Conservation (phyloP, 169 alveolate species). For the Plasmodium gonderi region DNA sequence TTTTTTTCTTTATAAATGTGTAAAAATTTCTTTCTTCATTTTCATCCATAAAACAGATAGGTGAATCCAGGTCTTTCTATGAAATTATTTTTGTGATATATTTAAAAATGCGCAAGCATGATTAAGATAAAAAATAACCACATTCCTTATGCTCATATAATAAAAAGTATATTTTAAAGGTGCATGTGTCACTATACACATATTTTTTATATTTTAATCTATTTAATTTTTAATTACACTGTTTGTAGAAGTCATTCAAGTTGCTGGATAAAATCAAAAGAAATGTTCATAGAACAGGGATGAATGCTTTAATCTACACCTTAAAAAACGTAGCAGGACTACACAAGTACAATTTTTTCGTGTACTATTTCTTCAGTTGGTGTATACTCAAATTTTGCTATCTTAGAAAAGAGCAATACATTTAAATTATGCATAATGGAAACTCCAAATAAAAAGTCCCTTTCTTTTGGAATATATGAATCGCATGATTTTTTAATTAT, state of each 20-base stretch:
- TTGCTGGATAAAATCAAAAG: neutral
- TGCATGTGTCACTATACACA: neutral
- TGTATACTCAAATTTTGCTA: neutral
- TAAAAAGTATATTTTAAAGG: neutral
- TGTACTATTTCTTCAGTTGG: neutral
- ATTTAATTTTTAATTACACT: neutral
- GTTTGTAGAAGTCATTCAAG: neutral
- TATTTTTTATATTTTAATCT: neutral
- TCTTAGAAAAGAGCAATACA: neutral
- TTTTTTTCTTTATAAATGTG: neutral
- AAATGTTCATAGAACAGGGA: neutral
- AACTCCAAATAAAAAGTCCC: neutral
- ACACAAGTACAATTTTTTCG: neutral
- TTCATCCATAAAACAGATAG: neutral
- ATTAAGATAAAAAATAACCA: neutral
- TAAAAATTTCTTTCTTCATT: neutral
- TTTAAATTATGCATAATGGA: neutral
- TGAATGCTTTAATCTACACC: neutral
- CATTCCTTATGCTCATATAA: neutral
- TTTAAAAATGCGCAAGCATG: neutral
- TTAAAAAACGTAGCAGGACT: neutral
- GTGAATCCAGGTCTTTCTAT: neutral
- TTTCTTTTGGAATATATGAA: neutral
- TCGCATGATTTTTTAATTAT: neutral
- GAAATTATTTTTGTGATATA: neutral